Conservation (phyloP, 2,329 filamentous ascomycete species). For the Paracoccidioides brasiliensis region DNA sequence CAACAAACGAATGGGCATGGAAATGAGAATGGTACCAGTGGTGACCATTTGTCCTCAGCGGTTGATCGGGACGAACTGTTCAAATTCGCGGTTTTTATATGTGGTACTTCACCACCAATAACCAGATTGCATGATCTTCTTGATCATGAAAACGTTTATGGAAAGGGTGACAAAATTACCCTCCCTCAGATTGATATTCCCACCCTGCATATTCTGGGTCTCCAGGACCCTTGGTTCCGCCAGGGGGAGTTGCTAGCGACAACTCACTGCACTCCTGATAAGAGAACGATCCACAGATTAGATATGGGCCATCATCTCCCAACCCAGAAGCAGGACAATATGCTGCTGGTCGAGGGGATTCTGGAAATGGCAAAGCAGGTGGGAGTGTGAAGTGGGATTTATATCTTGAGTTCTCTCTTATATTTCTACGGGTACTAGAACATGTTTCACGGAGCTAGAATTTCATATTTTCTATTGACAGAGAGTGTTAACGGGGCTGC, state of each 20-base stretch:
- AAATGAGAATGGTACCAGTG: not conserved
- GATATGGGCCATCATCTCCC: slow-evolving; percentile 58
- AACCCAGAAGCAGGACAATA: slow-evolving; percentile 53
- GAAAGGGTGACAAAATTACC: not conserved
- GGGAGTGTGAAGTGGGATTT: not conserved
- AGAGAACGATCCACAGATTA: slow-evolving; percentile 51
- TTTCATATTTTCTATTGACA: not conserved
- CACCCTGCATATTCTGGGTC: slow-evolving; percentile 55
- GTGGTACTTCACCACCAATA: slow-evolving; percentile 1
- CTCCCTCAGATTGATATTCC: slow-evolving; percentile 29
- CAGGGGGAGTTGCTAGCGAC: slow-evolving; percentile 44
- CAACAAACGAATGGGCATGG: not conserved
- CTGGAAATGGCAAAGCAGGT: slow-evolving; percentile 32
- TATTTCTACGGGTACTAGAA: not conserved
- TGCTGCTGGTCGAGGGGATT: slow-evolving; percentile 40
- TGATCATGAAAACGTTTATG: not conserved
- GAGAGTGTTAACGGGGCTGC: not conserved
- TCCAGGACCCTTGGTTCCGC: slow-evolving; percentile 47
- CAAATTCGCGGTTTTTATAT: slow-evolving; percentile 2
- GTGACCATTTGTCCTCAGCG: not conserved
- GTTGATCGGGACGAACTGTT: not conserved
- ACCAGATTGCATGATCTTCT: not conserved
- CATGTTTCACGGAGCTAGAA: not conserved
- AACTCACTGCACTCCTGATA: slow-evolving; percentile 45
- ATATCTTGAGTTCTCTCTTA: not conserved